Conservation (phyloP, 768 basidiomycete genomes). For the Asterophora lycoperdoides region DNA sequence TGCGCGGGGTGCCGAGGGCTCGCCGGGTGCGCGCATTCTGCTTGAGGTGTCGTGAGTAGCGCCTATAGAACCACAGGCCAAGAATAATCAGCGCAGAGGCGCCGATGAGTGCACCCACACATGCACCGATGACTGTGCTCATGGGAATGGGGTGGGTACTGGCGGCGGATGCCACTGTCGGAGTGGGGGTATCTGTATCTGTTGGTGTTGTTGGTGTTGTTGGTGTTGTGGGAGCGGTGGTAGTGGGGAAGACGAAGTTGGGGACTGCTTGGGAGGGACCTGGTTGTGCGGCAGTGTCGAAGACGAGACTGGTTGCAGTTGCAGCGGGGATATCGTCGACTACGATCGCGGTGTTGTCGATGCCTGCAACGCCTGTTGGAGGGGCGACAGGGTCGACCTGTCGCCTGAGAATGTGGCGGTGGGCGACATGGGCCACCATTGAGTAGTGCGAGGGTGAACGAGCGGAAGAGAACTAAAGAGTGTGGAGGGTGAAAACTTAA, state of each 20-base stretch:
- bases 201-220: constrained; percentile 11
- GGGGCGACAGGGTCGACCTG: constrained; percentile 2
- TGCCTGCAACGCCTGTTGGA: constrained; percentile 17
- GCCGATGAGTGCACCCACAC: constrained; percentile 58
- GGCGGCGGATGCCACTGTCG: constrained; percentile 20
- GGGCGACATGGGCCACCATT: constrained; percentile 14
- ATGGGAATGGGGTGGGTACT: constrained; percentile 33
- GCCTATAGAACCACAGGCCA: constrained; percentile 51
- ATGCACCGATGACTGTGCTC: constrained; percentile 58
- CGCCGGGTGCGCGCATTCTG: constrained; percentile 23
- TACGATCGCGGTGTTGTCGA: constrained; percentile 11
- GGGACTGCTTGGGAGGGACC: background rate
- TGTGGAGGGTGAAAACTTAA: constrained; percentile 14
- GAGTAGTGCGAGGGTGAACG: constrained; percentile 4
- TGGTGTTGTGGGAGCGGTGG: constrained; percentile 9
- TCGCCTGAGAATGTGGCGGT: constrained; percentile 11
- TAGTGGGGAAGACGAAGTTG: constrained; percentile 1
- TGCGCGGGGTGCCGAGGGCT: constrained; percentile 31
- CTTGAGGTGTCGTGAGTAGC: constrained; percentile 41
- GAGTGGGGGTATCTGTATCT: constrained; percentile 13
- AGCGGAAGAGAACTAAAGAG: constrained; percentile 16
- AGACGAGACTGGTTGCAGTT: constrained; percentile 9
- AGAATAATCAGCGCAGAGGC: constrained; percentile 47
- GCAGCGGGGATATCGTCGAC: background rate
- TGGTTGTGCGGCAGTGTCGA: constrained; percentile 11